Conservation (phyloP, 164 flowering plant genomes). For the Hamamelis virginiana region DNA sequence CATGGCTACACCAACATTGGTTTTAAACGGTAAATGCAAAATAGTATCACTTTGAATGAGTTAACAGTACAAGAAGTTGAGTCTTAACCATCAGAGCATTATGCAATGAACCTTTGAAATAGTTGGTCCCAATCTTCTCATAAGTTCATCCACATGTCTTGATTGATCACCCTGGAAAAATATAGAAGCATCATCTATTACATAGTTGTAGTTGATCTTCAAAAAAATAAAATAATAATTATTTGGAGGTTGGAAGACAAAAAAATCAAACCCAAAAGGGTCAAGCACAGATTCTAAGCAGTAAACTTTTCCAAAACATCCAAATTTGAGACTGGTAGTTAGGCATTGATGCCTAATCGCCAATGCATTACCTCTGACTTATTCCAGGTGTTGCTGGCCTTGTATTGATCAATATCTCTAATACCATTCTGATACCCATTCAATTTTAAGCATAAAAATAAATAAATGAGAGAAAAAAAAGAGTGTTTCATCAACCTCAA, state of each 20-base stretch:
- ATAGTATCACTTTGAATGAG: not conserved
- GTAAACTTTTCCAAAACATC: not conserved
- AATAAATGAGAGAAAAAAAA: not conserved
- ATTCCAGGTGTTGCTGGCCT: conserved; percentile 12
- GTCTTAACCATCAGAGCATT: conserved; percentile 19
- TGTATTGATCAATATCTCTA: conserved; percentile 21
- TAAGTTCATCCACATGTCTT: conserved; percentile 40
- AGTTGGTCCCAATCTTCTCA: conserved; percentile 46
- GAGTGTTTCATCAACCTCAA: not conserved
- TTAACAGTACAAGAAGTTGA: conserved; percentile 12
- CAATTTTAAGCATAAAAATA: too few relatives aligned
- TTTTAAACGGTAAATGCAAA: not conserved
- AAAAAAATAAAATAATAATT: too few relatives aligned
- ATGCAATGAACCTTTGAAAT: conserved; percentile 55
- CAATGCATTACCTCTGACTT: conserved; percentile 31
- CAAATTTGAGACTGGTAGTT: not conserved
- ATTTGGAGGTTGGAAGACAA: not conserved
- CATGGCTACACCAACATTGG: not conserved
- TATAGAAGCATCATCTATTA: not conserved
- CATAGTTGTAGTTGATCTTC: too few relatives aligned
- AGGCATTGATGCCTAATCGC: not conserved
- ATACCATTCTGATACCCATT: conserved; percentile 22
- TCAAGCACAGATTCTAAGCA: not conserved
- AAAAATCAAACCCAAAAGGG: not conserved
- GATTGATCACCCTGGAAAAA: conserved; percentile 41